Base-by-base conservation (phyloP, 768 basidiomycete genomes). In the Collybia nuda region DNA sequence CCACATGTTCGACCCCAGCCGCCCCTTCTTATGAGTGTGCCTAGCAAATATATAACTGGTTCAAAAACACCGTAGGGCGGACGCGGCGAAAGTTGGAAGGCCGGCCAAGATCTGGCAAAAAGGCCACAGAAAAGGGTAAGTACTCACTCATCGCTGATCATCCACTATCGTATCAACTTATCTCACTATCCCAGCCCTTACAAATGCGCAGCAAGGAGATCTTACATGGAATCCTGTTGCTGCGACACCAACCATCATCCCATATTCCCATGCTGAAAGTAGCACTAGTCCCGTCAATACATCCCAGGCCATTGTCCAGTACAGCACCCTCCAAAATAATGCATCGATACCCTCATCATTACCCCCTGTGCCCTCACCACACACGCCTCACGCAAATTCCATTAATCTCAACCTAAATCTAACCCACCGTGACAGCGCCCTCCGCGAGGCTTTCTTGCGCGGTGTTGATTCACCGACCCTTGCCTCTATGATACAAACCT, bases 11-110 rank as follows among this genome's bases (percentile, higher is more conserved):
- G 39, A 39, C 29, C 24, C 32, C 29, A 35, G 44, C 42, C 28
- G 21, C 23, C 36, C 49, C 24, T 45, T 42, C 45, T 60, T 51
- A 62, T 55, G 18, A 53, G 56, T 47, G 44, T 19, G 17, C 56
- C 61, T 67, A 84, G 82, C 82, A 84, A 78, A 82, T 85, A 50
- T 85, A 85, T 69, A 85, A 84, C 57, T 86, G 84, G 84, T 85
- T 82, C 68, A 85, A 85, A 68, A 85, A 85, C 63, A 84, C 84
- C 15, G 78, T 82, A 48, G 84, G 83, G 5, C 73, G 84, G 26
- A 80, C 77, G 6, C 71, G 82, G 47, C 71, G 82, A 41, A 82
- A 82, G 61, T 67, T 77, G 40, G 82, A 82, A 53, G 81, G 81
- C 5, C 70, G 77, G 22, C 75, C 79, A 1, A 70, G 80, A 39